Base-by-base conservation (phyloP, 2,329 filamentous ascomycete species). In the Diatrype stigma region DNA sequence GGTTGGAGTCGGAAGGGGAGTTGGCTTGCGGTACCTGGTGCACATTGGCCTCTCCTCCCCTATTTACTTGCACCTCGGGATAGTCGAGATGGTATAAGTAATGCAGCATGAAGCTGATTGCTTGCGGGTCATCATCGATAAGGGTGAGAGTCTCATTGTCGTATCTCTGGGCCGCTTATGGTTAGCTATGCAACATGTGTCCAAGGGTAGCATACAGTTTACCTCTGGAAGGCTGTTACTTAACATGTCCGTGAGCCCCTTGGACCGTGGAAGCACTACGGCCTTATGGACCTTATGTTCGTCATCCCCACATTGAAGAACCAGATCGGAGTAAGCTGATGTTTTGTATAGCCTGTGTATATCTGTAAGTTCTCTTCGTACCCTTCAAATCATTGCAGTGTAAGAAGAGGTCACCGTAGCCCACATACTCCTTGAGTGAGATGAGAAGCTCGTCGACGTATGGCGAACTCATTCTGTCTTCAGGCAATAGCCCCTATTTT, bases 31-130 rank as follows among this genome's bases (percentile, higher is more conserved):
- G 19, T 19, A 4, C 37, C 10, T 40, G n/a, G 10, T 17, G 17
- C 37, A 11, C 17, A 40, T 40, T 40, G 2, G 1, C 17, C 1
- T 21, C 37, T 5, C 19, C 19, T 21, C 6, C 12, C 5, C 1
- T 6, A 17, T 22, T 6, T 6, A 10, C 21, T 28, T 6, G 21
- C 16, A 51, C 35, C 26, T 50, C 40, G 32, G 55, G 50, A 37
- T 56, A 59, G 45, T 60, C 55, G 44, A 56, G 51, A 45, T 57
- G 50, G 42, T 58, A 58, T 7, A 59, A 51, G 51, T 54, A 56
- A 19, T 57, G 46, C 10, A 60, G 48, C 37, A 55, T 53, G 17
- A 54, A 47, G 12, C 50, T 46, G 10, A 58, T 38, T 4, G 50
- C 51, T 42, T 56, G 32, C 11, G 57, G 44, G 38, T 58, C 52